These are phyloP conservation scores for Epichloe hybrida DNA, from an alignment of 2,329 filamentous ascomycete species.

Conservation along the genomic window DNA sequence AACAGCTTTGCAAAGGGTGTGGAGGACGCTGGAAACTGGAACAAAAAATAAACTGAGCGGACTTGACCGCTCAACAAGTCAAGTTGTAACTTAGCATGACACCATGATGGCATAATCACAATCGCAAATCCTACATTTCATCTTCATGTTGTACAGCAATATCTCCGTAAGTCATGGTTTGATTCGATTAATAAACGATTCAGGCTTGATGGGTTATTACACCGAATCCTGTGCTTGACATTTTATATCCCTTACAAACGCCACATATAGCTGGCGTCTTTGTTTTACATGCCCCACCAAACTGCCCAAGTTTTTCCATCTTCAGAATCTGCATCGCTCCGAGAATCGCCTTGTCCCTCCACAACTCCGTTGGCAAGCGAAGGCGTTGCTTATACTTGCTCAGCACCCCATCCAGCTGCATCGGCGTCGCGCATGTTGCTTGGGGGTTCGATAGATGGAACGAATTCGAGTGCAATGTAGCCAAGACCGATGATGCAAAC, in stretches of 20 bases:
- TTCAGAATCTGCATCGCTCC: not conserved
- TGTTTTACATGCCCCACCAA: not conserved
- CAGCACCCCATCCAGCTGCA: slow-evolving; percentile 56
- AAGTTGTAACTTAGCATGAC: not conserved
- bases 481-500: slow-evolving; percentile 65
- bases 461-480: slow-evolving; percentile 64
- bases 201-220: not conserved
- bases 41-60: slow-evolving; percentile 16
- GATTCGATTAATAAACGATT: not conserved
- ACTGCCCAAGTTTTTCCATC: not conserved
- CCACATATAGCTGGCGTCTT: not conserved
- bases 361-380: not conserved
- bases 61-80: not conserved
- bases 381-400: slow-evolving; percentile 47
- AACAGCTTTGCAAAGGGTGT: slow-evolving; percentile 37
- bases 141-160: too few relatives aligned
- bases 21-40: slow-evolving; percentile 46
- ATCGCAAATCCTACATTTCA: too few relatives aligned
- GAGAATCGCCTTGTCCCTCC: too few relatives aligned
- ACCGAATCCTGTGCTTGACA: not conserved
- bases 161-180: not conserved
- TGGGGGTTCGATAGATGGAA: slow-evolving; percentile 67
- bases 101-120: not conserved
- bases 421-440: slow-evolving; percentile 72
- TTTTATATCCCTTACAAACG: not conserved